Evolutionary conservation across 2,329 filamentous ascomycete species (phyloP), one percentile per base, ranked within the genome.

Genomic region (Chrysoporthe deuterocubensis): DNA sequence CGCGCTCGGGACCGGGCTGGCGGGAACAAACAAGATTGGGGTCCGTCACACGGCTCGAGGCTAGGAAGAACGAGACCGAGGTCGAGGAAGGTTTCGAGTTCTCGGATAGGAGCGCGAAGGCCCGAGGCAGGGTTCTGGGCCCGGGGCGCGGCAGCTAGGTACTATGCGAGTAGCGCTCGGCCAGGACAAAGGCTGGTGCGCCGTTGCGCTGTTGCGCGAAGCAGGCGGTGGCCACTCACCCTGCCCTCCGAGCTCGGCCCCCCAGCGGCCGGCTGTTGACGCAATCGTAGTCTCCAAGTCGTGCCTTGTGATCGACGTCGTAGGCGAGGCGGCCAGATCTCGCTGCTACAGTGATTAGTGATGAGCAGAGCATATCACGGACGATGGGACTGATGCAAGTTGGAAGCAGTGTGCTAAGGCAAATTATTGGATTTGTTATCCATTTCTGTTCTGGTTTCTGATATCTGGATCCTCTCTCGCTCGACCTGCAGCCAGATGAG

Each of bases 401-500:
- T 8, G 7, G 18, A 34, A 54, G 21, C 21, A 21, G 6, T 34
- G 26, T 57, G 54, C 40, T 57, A 7, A 9, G 32, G 3, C 34
- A 13, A 32, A 57, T 40, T 57, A 6, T n/a, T 57, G 34, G 40
- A 40, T 40, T 54, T 54, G 50, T 32, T 16, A 11, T 54, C 11
- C 32, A 6, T 34, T n/a, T 40, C 40, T 56, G 11, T 18, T 57
- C 14, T 40, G 18, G 16, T 57, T 40, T 37, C 34, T 57, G 32
- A 7, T 40, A 40, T 57, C 54, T 57, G 11, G 26, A 54, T 14
- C 50, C 50, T 52, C 16, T 54, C 13, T 57, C 34, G 18, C 34
- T 57, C 54, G 16, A 57, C 54, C 54, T 57, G 54, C 54, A 57
- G 16, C 54, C 54, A 18, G 54, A 57, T 40, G 54, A 57, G 54